These are phyloP conservation scores for Hirschioporus abietinus DNA, from an alignment of 768 basidiomycete species.

Conservation along the genomic window DNA sequence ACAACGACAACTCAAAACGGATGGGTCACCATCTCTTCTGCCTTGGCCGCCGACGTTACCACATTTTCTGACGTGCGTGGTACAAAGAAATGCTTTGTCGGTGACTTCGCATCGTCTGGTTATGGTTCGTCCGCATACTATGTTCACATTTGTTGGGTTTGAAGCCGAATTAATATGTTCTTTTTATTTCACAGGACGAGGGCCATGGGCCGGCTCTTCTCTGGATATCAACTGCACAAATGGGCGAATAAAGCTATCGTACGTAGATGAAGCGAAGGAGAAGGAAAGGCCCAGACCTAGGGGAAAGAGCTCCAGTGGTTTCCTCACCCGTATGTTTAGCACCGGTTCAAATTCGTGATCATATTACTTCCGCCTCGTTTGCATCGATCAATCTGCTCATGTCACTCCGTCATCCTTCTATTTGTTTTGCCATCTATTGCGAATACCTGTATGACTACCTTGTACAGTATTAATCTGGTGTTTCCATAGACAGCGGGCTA, in stretches of 20 bases:
- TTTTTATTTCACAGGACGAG: neutral
- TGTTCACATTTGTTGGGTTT: neutral
- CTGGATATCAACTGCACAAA: neutral
- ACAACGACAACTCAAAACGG: constrained; percentile 2
- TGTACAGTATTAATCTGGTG: neutral
- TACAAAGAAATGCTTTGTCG: constrained; percentile 4
- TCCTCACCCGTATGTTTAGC: neutral
- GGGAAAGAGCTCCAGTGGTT: neutral
- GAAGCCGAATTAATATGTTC: neutral
- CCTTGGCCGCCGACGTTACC: neutral
- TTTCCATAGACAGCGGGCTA: too few relatives aligned
- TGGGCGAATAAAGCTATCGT: neutral
- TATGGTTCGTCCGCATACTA: neutral
- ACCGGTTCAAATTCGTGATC: neutral
- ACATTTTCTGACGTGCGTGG: constrained; percentile 1
- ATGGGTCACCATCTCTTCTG: neutral
- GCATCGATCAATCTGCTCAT: neutral
- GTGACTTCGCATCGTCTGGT: constrained; percentile 1
- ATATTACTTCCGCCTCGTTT: neutral
- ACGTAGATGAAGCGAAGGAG: constrained; percentile 1
- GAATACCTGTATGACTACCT: neutral
- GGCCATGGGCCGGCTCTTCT: neutral
- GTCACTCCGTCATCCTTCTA: neutral
- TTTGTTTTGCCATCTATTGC: neutral
- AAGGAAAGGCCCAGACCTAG: neutral